Evolutionary conservation across 1,284 basidiomycete species (phyloP).

Genomic region (Anthracocystis panici-leucophaei): DNA sequence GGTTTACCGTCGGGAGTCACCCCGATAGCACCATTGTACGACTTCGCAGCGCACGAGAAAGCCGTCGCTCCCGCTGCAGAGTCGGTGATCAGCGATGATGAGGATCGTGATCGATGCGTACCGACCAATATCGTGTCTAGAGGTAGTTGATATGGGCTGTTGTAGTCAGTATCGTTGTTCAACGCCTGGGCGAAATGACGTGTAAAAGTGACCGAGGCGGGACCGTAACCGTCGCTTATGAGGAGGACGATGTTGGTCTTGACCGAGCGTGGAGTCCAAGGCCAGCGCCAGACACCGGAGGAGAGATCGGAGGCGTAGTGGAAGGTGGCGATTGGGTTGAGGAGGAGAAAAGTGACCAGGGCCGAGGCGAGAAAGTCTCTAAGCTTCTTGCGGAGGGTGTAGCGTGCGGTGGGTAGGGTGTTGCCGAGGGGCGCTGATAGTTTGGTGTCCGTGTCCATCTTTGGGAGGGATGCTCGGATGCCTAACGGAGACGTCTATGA

Average conservation of each 20-base stretch:
- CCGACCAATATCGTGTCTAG: constrained; percentile 69
- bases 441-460: constrained; percentile 25
- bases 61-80: constrained; percentile 70
- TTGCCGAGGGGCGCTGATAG: constrained; percentile 11
- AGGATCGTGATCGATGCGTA: constrained; percentile 64
- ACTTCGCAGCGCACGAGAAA: constrained; percentile 69
- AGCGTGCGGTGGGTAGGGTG: neutral
- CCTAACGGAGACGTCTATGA: too few species aligned
- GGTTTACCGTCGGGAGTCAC: constrained; percentile 60
- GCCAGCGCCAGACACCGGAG: constrained; percentile 32
- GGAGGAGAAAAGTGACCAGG: constrained; percentile 13
- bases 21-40: constrained; percentile 70
- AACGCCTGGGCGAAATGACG: constrained; percentile 65
- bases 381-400: constrained; percentile 1
- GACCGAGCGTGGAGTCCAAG: constrained; percentile 32
- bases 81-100: constrained; percentile 69
- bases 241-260: constrained; percentile 70
- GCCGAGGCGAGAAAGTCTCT: constrained; percentile 9
- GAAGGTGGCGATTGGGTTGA: constrained; percentile 1
- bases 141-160: constrained; percentile 51
- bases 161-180: constrained; percentile 42
- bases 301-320: constrained; percentile 21
- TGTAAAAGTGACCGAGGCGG: constrained; percentile 68
- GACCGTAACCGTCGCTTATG: constrained; percentile 70
- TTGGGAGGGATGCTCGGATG: neutral